phyloP scores from a whole-genome alignment of 768 basidiomycete species.

The Termitomyces sp. region DNA sequence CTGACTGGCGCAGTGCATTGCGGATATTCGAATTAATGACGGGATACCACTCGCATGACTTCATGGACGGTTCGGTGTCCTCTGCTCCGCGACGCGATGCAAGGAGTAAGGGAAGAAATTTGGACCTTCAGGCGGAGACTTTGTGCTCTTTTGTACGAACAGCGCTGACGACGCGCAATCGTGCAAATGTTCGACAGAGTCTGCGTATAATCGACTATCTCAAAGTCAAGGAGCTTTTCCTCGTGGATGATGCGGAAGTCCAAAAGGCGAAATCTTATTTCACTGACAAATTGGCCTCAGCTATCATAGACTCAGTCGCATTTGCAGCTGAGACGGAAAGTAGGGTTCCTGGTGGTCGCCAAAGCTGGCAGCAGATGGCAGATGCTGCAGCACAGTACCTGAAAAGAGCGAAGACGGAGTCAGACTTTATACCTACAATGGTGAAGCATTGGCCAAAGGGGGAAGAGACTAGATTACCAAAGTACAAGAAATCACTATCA shows the following conservation, averaged over 20 bases:
- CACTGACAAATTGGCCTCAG: slow-evolving; percentile 42
- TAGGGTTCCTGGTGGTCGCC: slow-evolving; percentile 11
- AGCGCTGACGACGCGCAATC: slow-evolving; percentile 46
- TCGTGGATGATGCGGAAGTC: slow-evolving; percentile 8
- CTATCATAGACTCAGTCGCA: slow-evolving; percentile 35
- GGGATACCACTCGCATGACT: slow-evolving; percentile 51
- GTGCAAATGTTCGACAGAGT: slow-evolving; percentile 50
- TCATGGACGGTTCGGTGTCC: slow-evolving; percentile 40
- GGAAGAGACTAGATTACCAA: slow-evolving; percentile 4
- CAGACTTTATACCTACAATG: slow-evolving; percentile 14
- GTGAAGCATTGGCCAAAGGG: slow-evolving; percentile 1
- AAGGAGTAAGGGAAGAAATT: slow-evolving; percentile 35
- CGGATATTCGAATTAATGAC: slow-evolving; percentile 69
- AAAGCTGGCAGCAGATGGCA: slow-evolving; percentile 23
- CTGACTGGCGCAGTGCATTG: slow-evolving; percentile 56
- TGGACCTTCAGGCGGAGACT: slow-evolving; percentile 45
- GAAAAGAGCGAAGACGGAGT: not conserved
- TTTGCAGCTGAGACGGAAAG: slow-evolving; percentile 21
- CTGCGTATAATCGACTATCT: slow-evolving; percentile 52
- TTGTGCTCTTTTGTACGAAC: slow-evolving; percentile 54
- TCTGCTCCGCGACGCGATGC: slow-evolving; percentile 32
- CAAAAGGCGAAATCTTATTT: slow-evolving; percentile 29
- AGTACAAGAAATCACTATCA: slow-evolving; percentile 7
- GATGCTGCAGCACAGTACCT: slow-evolving; percentile 13
- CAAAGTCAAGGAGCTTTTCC: slow-evolving; percentile 29